These are phyloP conservation scores for Pythium chondricola DNA, from an alignment of 352 stramenopile species.

Conservation along the genomic window DNA sequence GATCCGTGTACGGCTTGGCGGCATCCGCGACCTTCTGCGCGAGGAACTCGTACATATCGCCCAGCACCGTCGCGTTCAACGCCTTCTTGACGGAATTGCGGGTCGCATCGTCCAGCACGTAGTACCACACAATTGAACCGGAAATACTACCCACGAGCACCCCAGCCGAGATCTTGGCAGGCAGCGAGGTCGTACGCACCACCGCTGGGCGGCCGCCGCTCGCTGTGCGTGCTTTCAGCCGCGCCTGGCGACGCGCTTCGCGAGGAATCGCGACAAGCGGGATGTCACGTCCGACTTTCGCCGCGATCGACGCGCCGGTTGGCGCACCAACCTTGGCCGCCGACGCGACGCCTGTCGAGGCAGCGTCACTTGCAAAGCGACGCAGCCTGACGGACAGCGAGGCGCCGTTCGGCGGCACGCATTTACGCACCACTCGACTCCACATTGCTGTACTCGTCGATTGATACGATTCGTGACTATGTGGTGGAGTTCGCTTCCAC, in stretches of 20 bases:
- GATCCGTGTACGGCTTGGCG: slow-evolving; percentile 71
- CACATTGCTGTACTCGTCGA: slow-evolving; percentile 4
- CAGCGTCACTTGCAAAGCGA: slow-evolving; percentile 16
- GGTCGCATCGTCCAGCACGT: slow-evolving; percentile 54
- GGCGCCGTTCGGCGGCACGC: slow-evolving; percentile 1
- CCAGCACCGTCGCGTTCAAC: slow-evolving; percentile 55
- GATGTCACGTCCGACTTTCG: slow-evolving; percentile 46
- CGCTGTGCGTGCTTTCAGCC: slow-evolving; percentile 30
- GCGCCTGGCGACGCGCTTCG: slow-evolving; percentile 51
- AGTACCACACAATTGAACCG: slow-evolving; percentile 62
- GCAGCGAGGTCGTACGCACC: slow-evolving; percentile 70
- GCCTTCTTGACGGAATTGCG: slow-evolving; percentile 38
- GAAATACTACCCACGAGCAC: slow-evolving; percentile 59
- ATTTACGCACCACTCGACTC: slow-evolving; percentile 15
- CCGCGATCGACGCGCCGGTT: slow-evolving; percentile 4
- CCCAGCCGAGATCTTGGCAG: slow-evolving; percentile 62
- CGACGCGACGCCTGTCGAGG: not conserved
- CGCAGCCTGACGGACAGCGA: slow-evolving; percentile 16
- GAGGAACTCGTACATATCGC: slow-evolving; percentile 51
- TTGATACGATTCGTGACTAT: no score
- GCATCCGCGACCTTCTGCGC: slow-evolving; percentile 63
- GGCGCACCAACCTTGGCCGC: not conserved
- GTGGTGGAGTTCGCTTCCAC: not conserved
- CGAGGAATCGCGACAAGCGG: slow-evolving; percentile 52
- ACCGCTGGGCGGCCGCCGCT: slow-evolving; percentile 24